Conservation (phyloP, 2,329 filamentous ascomycete species). For the Ophioceras dolichostomum region DNA sequence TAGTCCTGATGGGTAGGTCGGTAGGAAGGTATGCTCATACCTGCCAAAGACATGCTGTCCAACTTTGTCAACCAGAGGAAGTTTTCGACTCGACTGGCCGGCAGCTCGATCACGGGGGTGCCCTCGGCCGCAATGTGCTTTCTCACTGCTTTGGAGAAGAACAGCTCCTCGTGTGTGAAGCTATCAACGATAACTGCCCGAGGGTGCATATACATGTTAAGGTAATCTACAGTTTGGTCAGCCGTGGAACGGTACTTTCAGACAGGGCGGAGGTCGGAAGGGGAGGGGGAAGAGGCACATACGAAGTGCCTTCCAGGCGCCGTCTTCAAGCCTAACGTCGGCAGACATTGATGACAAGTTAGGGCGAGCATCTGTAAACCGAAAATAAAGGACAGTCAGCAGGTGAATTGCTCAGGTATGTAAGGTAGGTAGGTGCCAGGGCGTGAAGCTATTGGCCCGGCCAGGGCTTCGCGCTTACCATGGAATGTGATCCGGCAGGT, state of each 20-base stretch:
- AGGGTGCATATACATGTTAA: conserved; percentile 63
- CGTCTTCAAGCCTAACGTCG: conserved; percentile 54
- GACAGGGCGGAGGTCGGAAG: conserved; percentile 17
- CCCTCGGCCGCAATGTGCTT: conserved; percentile 36
- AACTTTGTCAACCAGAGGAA: conserved; percentile 70
- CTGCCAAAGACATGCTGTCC: conserved; percentile 56
- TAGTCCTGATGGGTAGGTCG: not conserved
- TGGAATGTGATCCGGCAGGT: conserved; percentile 54
- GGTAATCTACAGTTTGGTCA: conserved; percentile 56
- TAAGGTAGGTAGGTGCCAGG: no score
- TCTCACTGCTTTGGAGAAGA: conserved; percentile 50
- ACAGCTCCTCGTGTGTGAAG: conserved; percentile 51
- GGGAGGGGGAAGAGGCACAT: conserved; percentile 13
- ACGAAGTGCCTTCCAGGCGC: conserved; percentile 53
- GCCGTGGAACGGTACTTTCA: no score
- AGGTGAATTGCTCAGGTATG: no score
- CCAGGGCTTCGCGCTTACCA: no score
- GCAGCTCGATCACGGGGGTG: conserved; percentile 64
- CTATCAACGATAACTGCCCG: conserved; percentile 65
- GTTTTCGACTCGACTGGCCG: conserved; percentile 46
- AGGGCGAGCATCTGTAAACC: conserved; percentile 62
- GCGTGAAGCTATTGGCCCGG: no score
- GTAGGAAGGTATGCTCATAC: conserved; percentile 28
- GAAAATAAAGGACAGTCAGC: no score
- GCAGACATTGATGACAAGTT: conserved; percentile 61